These are phyloP conservation scores for Prunus mume DNA, from an alignment of 306 rosid species.

Conservation along the genomic window DNA sequence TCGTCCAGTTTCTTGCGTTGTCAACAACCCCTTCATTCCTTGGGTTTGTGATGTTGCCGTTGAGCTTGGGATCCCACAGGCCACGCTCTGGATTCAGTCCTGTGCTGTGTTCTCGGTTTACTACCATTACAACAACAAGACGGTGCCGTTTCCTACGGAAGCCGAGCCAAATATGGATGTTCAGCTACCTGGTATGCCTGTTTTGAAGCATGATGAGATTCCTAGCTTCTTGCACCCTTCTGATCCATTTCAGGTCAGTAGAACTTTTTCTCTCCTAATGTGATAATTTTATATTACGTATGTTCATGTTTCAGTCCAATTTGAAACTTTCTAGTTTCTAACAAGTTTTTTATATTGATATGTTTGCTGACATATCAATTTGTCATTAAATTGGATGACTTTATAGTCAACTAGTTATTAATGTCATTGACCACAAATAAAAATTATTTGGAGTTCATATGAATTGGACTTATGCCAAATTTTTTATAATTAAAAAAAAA, in stretches of 20 bases:
- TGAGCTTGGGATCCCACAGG: conserved; percentile 41
- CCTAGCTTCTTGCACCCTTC: conserved; percentile 31
- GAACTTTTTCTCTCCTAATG: neutral
- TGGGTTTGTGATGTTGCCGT: conserved; percentile 47
- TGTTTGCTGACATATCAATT: no score
- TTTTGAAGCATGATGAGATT: conserved; percentile 29
- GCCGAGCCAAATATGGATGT: conserved; percentile 21
- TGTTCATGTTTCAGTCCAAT: no score
- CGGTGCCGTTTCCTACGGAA: conserved; percentile 27
- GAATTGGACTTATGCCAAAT: no score
- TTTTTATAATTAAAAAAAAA: no score
- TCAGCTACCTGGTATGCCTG: conserved; percentile 28
- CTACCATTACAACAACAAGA: conserved; percentile 13
- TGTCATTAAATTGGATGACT: no score
- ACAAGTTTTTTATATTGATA: no score
- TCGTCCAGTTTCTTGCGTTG: conserved; percentile 33
- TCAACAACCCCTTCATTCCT: conserved; percentile 52
- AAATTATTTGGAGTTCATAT: no score
- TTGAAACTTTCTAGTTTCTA: no score
- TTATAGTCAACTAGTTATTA: no score
- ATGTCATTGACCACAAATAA: no score
- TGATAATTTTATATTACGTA: no score
- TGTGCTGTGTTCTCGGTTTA: conserved; percentile 40
- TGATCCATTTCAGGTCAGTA: neutral
- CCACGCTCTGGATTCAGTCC: conserved; percentile 64